Evolutionary conservation across 257 asterid genomes (phyloP).

Genomic region (Solanum medicagineum): DNA sequence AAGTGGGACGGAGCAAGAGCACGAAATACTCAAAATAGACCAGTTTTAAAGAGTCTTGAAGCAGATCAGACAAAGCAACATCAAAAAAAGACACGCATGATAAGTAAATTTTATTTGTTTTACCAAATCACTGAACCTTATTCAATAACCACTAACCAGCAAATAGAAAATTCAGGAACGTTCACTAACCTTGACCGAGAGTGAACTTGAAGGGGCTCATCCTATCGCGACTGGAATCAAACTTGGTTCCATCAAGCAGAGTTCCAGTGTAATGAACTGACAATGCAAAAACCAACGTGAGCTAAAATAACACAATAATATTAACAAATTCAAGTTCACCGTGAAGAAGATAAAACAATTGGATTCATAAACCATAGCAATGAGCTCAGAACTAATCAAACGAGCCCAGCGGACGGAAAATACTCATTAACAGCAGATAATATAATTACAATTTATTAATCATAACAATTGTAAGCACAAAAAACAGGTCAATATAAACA

Average conservation of each 20-base stretch:
- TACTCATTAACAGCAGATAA: neutral
- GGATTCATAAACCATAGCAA: neutral
- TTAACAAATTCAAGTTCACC: neutral
- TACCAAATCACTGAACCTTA: neutral
- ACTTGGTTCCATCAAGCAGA: slow-evolving; percentile 59
- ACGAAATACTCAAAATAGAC: neutral
- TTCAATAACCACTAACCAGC: neutral
- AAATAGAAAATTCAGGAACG: neutral
- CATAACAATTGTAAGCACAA: neutral
- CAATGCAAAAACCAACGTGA: neutral
- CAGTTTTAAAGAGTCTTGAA: neutral
- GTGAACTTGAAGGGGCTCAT: slow-evolving; percentile 48
- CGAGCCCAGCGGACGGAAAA: neutral
- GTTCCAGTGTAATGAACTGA: slow-evolving; percentile 69
- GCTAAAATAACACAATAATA: neutral
- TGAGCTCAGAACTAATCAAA: neutral
- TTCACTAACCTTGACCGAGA: slow-evolving; percentile 56
- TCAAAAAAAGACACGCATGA: neutral
- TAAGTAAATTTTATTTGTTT: neutral
- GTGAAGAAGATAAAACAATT: neutral
- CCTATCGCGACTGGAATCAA: slow-evolving; percentile 67
- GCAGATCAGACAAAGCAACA: neutral
- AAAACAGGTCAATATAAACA: neutral
- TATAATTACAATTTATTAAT: neutral
- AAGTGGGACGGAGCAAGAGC: too few species aligned